phyloP scores from a whole-genome alignment of 2,329 filamentous ascomycete genomes.

The Laburnicola sp. region DNA sequence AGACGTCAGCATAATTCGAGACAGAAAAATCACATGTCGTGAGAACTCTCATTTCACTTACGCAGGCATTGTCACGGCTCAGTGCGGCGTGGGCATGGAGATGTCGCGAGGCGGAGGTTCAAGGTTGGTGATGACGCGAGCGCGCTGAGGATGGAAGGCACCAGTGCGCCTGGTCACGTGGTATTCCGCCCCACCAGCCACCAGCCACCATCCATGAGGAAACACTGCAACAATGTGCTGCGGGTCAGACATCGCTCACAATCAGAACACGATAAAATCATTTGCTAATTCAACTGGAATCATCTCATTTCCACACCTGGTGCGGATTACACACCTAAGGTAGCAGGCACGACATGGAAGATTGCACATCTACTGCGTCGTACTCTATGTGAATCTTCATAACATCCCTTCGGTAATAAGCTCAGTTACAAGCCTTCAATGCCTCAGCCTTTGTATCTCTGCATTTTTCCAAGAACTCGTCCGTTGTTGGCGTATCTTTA shows the following conservation, averaged over 20 bases:
- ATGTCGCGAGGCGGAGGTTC: constrained; percentile 26
- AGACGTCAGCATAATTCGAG: constrained; percentile 18
- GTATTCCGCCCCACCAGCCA: constrained; percentile 16
- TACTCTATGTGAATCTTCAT: too few species aligned
- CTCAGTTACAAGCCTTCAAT: too few species aligned
- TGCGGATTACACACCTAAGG: too few species aligned
- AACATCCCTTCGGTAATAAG: too few species aligned
- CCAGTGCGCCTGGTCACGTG: constrained; percentile 23
- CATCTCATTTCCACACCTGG: too few species aligned
- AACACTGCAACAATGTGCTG: neutral
- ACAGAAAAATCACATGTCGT: neutral
- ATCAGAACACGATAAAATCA: neutral
- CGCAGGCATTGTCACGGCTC: constrained; percentile 39
- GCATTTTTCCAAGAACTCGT: constrained; percentile 12
- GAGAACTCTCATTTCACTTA: constrained; percentile 21
- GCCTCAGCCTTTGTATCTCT: constrained; percentile 8
- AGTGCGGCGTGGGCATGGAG: constrained; percentile 28
- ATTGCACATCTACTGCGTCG: too few species aligned
- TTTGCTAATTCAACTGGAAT: too few species aligned
- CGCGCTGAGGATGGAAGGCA: constrained; percentile 25
- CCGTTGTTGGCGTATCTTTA: constrained; percentile 6
- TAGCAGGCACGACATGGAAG: too few species aligned
- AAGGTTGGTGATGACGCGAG: constrained; percentile 34
- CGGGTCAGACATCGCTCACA: neutral
- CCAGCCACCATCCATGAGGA: neutral